Conservation (phyloP, 108 stramenopile species). For the Conticribra weissflogii region DNA sequence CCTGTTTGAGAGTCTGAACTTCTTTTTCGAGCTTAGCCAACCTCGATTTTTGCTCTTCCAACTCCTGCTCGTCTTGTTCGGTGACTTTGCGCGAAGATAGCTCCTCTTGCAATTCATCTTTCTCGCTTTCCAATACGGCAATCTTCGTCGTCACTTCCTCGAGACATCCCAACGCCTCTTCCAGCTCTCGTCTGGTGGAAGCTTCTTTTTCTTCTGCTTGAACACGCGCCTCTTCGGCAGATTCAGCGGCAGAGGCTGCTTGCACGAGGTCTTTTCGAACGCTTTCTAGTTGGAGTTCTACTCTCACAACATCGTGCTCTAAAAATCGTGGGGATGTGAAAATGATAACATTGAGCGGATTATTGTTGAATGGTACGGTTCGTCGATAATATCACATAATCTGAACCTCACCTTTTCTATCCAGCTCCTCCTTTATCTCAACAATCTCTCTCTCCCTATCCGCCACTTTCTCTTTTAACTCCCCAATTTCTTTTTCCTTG, state of each 20-base stretch:
- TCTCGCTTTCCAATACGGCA: slow-evolving; percentile 18
- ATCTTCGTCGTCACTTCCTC: slow-evolving; percentile 23
- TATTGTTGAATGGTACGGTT: not conserved
- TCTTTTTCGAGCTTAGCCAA: slow-evolving; percentile 35
- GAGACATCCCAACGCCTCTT: slow-evolving; percentile 20
- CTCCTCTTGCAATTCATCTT: slow-evolving; percentile 23
- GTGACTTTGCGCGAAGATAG: not conserved
- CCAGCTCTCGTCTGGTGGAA: slow-evolving; percentile 16
- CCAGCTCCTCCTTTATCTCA: slow-evolving; percentile 31
- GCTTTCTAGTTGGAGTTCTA: slow-evolving; percentile 42
- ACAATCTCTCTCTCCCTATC: slow-evolving; percentile 39
- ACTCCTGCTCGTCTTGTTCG: slow-evolving; percentile 3
- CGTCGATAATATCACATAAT: not conserved
- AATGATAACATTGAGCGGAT: not conserved
- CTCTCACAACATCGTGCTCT: slow-evolving; percentile 45
- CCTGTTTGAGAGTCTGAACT: slow-evolving; percentile 16
- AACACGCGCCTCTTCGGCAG: slow-evolving; percentile 46
- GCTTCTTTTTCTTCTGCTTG: slow-evolving; percentile 32
- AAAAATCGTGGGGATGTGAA: not conserved
- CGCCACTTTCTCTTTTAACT: slow-evolving; percentile 7
- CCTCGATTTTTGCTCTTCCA: slow-evolving; percentile 27
- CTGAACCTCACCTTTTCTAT: slow-evolving; percentile 26
- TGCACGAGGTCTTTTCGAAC: slow-evolving; percentile 48
- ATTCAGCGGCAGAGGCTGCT: slow-evolving; percentile 41
- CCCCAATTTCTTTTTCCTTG: slow-evolving; percentile 37